phyloP scores from a whole-genome alignment of 805 yeast genomes.

The Brettanomyces custersianus region DNA sequence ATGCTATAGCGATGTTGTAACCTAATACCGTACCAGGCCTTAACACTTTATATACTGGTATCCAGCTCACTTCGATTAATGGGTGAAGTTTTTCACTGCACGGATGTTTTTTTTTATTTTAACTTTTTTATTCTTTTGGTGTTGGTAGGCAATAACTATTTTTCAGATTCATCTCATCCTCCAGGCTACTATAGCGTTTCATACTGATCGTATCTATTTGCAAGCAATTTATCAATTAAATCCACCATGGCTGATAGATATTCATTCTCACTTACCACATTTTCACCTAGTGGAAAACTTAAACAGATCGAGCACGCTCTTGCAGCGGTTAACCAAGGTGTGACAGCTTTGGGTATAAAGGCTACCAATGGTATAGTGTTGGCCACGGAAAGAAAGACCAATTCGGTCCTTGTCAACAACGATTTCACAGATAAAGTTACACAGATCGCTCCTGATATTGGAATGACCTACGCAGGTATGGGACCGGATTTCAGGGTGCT shows the following conservation, averaged over 20 bases:
- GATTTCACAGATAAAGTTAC: slow-evolving; percentile 75
- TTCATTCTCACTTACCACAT: slow-evolving; percentile 93
- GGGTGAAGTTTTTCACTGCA: too few relatives aligned
- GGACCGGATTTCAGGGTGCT: slow-evolving; percentile 97
- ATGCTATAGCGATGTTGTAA: too few relatives aligned
- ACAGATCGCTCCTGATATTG: slow-evolving; percentile 86
- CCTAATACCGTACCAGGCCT: too few relatives aligned
- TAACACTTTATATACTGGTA: too few relatives aligned
- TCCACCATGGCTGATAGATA: slow-evolving; percentile 90
- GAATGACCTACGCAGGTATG: slow-evolving; percentile 96
- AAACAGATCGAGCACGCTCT: slow-evolving; percentile 97
- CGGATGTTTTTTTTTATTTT: too few relatives aligned
- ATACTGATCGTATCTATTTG: too few relatives aligned
- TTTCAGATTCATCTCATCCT: too few relatives aligned
- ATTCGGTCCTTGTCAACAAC: slow-evolving; percentile 65
- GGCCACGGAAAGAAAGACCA: slow-evolving; percentile 91
- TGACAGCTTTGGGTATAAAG: slow-evolving; percentile 86
- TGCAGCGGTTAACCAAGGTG: slow-evolving; percentile 97
- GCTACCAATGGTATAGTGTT: slow-evolving; percentile 94
- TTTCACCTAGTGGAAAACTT: slow-evolving; percentile 96
- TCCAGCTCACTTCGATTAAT: too few relatives aligned
- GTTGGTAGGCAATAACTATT: too few relatives aligned
- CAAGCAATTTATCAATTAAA: too few relatives aligned
- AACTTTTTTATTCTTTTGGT: too few relatives aligned
- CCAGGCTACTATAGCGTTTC: too few relatives aligned